These are phyloP conservation scores for Coemansia sp. DNA, from an alignment of 192 early-diverging fungal genomes.

Conservation along the genomic window DNA sequence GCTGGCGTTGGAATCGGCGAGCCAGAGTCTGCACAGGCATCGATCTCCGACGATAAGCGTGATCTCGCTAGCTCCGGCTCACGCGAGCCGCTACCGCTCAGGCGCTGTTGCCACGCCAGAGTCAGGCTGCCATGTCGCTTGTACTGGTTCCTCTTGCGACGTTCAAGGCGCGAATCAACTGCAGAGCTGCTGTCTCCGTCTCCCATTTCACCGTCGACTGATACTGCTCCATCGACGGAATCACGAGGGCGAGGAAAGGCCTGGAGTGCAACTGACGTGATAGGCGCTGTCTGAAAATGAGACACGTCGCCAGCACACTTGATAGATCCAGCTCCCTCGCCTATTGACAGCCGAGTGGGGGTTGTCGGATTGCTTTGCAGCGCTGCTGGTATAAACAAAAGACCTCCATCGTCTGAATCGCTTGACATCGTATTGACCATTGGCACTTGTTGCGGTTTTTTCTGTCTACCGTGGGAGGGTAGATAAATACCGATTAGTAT, in stretches of 20 bases:
- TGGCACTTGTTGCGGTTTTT: background rate
- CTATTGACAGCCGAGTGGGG: conserved; percentile 26
- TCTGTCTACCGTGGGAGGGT: background rate
- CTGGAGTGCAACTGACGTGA: background rate
- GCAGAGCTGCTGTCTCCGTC: background rate
- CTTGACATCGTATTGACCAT: conserved; percentile 1
- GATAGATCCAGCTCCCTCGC: conserved; percentile 10
- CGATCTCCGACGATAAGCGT: conserved; percentile 27
- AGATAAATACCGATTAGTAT: background rate
- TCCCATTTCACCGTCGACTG: background rate
- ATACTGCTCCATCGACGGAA: conserved; percentile 23
- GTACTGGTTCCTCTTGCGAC: conserved; percentile 48
- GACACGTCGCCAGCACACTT: conserved; percentile 2
- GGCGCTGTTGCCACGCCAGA: conserved; percentile 38
- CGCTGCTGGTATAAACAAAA: conserved; percentile 34
- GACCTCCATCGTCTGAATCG: conserved; percentile 11
- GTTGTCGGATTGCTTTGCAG: conserved; percentile 49
- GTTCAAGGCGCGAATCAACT: conserved; percentile 32
- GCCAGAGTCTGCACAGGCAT: background rate
- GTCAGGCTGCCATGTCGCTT: conserved; percentile 54
- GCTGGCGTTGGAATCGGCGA: conserved; percentile 37
- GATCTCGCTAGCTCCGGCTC: conserved; percentile 12
- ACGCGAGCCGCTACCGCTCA: conserved; percentile 12
- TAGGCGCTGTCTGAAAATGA: conserved; percentile 4
- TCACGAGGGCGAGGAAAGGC: conserved; percentile 41